Base-by-base conservation (phyloP, 2,329 filamentous ascomycete genomes). In the Microcyclospora tardicrescens region DNA sequence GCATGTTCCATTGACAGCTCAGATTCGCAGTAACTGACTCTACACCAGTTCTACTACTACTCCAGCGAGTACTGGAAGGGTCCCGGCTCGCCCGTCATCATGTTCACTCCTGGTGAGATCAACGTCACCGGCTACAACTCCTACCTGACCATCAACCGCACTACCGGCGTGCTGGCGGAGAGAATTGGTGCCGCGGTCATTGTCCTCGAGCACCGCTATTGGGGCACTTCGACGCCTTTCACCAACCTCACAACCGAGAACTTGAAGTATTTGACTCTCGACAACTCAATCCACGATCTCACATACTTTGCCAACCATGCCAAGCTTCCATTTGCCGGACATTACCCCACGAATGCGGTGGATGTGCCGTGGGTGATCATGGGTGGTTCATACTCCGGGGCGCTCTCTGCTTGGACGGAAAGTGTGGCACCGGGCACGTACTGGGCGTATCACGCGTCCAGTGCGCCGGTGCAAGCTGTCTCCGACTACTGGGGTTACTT, bases 401-500 rank as follows among this genome's bases (percentile, higher is more conserved):
- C 71, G 5, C 57, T 77, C 12, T 54, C 71, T 2, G 72, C 71
- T 1, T 76, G 72, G 72, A 71, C 65, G 2, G 68, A 68, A 28
- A 66, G 66, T 10, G 57, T 67, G 2, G 57, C 64, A 1, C 71
- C 72, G 0, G 73, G 69, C 6, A 75, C 71, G 1, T 72, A 74
- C 55, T 77, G 72, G 72, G 72, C 72, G 1, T 76, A 76, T 45
- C 71, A 73, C 53, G 61, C 72, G 2, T 71, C 68, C 24, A 71
- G 67, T 51, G 73, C 67, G 0, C 69, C 71, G 0, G 71, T 77
- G 1, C 57, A 77, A 47, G 66, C 68, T 1, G 65, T 76, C 28
- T 63, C 66, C 16, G 62, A 77, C 53, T 75, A 69, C 49, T 77
- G 71, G 71, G 61, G 68, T 52, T 77, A 77, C 48, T 77, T 74